A percentile compares a stretch with the other conserved stretches of the same genome.
phyloP scores from a whole-genome alignment of 345 rosid species.

The Garcia nutans region DNA sequence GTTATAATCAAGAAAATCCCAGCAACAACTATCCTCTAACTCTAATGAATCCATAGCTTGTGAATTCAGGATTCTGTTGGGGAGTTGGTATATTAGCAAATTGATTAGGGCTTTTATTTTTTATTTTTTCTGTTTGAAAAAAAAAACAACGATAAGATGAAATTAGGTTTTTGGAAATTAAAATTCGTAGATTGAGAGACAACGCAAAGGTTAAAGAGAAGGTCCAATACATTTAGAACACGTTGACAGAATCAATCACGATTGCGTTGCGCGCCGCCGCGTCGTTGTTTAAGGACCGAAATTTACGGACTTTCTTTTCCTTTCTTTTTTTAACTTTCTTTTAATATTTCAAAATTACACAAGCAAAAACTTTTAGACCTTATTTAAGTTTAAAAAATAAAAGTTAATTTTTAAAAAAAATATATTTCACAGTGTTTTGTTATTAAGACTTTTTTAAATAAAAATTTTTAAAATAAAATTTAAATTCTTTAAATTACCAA shows the following conservation, averaged over 20 bases:
- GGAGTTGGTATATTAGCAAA: not conserved
- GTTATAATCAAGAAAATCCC: slow-evolving; percentile 27
- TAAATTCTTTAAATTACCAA: too few relatives aligned
- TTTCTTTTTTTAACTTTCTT: too few relatives aligned
- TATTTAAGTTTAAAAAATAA: too few relatives aligned
- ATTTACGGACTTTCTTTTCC: too few relatives aligned
- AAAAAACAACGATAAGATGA: not conserved
- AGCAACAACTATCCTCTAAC: slow-evolving; percentile 11
- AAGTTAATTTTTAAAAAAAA: too few relatives aligned
- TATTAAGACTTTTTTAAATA: too few relatives aligned
- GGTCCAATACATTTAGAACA: slow-evolving; percentile 5
- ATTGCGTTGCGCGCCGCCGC: slow-evolving; percentile 19
- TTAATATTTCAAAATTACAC: too few relatives aligned
- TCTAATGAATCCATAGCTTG: slow-evolving; percentile 19
- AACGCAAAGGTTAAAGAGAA: not conserved
- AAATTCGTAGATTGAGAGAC: not conserved
- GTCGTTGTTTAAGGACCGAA: not conserved
- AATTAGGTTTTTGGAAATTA: not conserved
- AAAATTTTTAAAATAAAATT: too few relatives aligned
- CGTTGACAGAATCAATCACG: slow-evolving; percentile 11
- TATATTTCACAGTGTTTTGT: too few relatives aligned
- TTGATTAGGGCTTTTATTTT: too few relatives aligned
- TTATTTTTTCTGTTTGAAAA: too few relatives aligned
- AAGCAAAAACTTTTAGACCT: too few relatives aligned
- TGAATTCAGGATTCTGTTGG: not conserved